Evolutionary conservation across 768 basidiomycete species (phyloP), one percentile per base, ranked within the genome.

Genomic region (Calocybe cyanea): DNA sequence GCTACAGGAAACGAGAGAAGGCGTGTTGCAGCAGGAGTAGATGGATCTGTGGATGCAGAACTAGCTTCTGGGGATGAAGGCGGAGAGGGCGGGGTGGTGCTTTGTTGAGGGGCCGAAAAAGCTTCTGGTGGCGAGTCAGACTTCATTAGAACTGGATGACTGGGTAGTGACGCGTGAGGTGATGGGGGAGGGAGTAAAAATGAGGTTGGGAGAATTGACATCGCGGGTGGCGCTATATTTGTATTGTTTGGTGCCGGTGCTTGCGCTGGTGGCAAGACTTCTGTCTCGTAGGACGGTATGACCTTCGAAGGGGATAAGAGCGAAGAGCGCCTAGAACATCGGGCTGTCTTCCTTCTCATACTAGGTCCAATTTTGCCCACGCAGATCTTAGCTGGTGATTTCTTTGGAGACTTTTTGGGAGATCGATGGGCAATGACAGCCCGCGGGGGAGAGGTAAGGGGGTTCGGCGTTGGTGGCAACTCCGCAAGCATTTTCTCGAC

Each of bases 181-280:
- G 86, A 87, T 2, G 83, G 87, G 1, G 87, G 87, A 11, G 88
- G 88, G 3, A 91, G 75, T 1, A 86, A 81, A 50, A 91, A 91
- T 11, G 84, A 76, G 8, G 77, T 81, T 2, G 85, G 77, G 18
- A 87, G 71, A 24, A 85, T 68, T 1, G 80, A 75, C 38, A 71
- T 61, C 23, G 71, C 55, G 19, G 72, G 51, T 21, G 55, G 40
- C 19, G 61, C 57, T 3, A 70, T 68, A 25, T 77, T 74, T 18
- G 77, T 63, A 42, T 55, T 51, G 11, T 28, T 11, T 50, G 71
- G 62, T 19, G 60, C 54, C 38, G 62, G 53, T 3, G 65, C 58
- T 17, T 66, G 60, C 21, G 68, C 43, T 24, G 68, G 60, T 7
- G 62, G 64, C 6, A 67, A 54, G 19, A 72, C 60, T 53, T 78